Evolutionary conservation across 805 yeast genomes (phyloP).

Genomic region (Jamesozyma gamospora): DNA sequence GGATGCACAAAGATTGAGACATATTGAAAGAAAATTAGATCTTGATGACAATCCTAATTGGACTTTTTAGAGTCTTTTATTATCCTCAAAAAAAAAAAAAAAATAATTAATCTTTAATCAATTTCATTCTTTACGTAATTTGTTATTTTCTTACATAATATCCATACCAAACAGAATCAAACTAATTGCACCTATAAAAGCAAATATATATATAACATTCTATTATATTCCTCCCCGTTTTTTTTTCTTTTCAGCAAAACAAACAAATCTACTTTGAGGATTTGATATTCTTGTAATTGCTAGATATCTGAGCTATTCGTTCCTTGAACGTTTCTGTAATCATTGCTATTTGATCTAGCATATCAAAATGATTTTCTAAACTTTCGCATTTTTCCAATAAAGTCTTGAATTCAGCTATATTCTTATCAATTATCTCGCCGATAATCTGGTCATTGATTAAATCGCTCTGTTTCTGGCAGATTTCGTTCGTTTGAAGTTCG

Average conservation of each 20-base stretch:
- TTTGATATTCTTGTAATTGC: constrained; percentile 13
- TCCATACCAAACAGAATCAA: no score
- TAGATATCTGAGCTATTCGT: constrained; percentile 28
- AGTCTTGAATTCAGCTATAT: constrained; percentile 33
- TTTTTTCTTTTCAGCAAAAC: no score
- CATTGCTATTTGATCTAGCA: constrained; percentile 41
- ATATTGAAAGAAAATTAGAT: constrained; percentile 20
- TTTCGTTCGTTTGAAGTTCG: constrained; percentile 33
- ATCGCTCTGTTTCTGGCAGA: constrained; percentile 20
- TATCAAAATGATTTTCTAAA: constrained; percentile 42
- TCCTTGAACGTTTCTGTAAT: constrained; percentile 33
- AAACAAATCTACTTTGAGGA: neutral
- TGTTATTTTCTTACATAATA: neutral
- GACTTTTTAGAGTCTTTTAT: no score
- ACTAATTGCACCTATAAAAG: no score
- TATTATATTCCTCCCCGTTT: no score
- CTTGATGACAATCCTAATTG: constrained; percentile 1
- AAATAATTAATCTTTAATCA: no score
- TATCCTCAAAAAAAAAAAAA: no score
- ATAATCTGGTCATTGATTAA: constrained; percentile 21
- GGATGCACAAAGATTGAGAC: constrained; percentile 19
- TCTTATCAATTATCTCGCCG: constrained; percentile 29
- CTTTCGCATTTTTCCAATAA: constrained; percentile 39
- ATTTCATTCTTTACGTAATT: neutral
- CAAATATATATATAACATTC: no score